Evolutionary conservation across 257 asterid species (phyloP), one percentile per base, ranked within the genome.

Genomic region (Datura wrightii): DNA sequence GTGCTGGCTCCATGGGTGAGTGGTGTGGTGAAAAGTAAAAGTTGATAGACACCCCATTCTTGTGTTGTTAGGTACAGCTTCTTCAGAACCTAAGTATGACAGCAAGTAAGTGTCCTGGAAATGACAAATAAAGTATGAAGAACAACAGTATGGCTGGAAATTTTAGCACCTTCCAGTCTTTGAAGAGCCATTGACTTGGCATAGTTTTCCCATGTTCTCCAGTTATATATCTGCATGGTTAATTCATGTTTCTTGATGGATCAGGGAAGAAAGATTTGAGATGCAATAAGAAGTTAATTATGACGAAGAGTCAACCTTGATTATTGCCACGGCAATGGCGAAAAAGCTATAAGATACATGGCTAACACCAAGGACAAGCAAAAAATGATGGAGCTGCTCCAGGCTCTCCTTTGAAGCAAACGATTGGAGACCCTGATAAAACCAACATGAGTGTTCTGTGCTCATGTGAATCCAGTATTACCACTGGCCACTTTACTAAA

Each of bases 1-100:
- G 85, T 93, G 93, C 70, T 88, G 94, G 89, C 98, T 96, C 99
- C 98, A 96, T n/a, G 98, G 93, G 81, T 94, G 98, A 86, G 99
- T 90, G 81, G 97, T 90, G 58, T 89, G 98, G 84, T 93, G 86
- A 84, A 85, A 72, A 42, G 95, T 80, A 76, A 96, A 96, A 85
- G 92, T 90, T n/a, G 97, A 85, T 65, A 93, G 62, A 56, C 95
- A 95, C 83, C 90, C 90, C 85, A 96, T 88, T 58, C 84, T 91
- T 69, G 83, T 83, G 72, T 87, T 88, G 84, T 87, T 88, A 36
- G 86, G 36, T 39, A 88, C 87, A 16, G 84, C 86, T 83, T 62
- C 92, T 85, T 87, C 85, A 79, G 95, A 85, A 86, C 84, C 97
- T 93, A 81, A 65, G 60, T 71, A 83, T 24, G 36, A 18, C n/a